Evolutionary conservation across 176 grass and related monocot species (phyloP).

Genomic region (Zoysia japonica): DNA sequence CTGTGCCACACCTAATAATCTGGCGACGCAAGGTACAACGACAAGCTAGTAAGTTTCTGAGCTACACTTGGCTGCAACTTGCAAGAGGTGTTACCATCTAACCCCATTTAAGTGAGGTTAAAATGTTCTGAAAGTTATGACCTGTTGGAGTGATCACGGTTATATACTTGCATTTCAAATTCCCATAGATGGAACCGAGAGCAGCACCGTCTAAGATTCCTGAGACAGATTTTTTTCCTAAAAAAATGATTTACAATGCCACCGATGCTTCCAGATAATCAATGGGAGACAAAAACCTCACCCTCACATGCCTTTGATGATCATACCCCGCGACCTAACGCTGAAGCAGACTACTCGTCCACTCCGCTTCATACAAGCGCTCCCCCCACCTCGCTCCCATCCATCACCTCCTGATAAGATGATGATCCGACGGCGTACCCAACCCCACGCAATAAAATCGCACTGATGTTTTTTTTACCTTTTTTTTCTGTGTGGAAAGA

Average conservation of each 20-base stretch:
- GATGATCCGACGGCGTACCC: too few relatives aligned
- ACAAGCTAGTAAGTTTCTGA: background rate
- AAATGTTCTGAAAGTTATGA: background rate
- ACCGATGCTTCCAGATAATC: constrained; percentile 1
- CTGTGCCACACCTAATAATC: background rate
- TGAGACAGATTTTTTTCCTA: background rate
- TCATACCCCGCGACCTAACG: constrained; percentile 29
- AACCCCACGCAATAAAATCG: too few relatives aligned
- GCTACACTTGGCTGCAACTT: background rate
- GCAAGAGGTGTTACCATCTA: background rate
- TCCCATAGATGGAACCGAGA: background rate
- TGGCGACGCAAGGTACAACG: background rate
- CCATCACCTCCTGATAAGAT: too few relatives aligned
- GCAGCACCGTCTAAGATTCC: background rate
- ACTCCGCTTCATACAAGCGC: constrained; percentile 9
- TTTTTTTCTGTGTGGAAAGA: too few relatives aligned
- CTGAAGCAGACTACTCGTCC: constrained; percentile 33
- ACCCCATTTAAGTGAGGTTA: background rate
- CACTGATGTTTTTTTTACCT: too few relatives aligned
- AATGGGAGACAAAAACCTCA: constrained; percentile 38
- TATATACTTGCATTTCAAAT: background rate
- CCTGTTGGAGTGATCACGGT: background rate
- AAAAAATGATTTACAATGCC: background rate
- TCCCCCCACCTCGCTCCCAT: too few relatives aligned
- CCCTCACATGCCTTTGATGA: constrained; percentile 38